Base-by-base conservation (phyloP, 1,139 yeast species). In the Yamadazyma siamensis region DNA sequence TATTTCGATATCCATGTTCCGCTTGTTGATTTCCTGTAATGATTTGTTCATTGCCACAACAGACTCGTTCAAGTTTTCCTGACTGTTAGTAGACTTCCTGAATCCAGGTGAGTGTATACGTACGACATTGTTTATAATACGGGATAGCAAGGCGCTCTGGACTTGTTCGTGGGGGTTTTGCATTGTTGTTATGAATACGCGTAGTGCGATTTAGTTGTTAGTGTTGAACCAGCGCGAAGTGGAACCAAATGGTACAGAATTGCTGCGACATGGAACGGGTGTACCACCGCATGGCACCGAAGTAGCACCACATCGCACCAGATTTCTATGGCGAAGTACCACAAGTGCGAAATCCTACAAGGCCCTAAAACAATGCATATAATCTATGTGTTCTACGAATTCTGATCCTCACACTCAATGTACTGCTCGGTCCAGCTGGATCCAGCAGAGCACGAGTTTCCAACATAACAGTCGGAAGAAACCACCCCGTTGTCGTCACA, bases 91-190 rank as follows among this genome's bases (percentile, higher is more conserved):
- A 40, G 10, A 8, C 9, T 18, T 7, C 9, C 20, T 25, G 12
- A 9, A 10, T 9, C 8, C 8, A 13, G 5, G 16, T 21, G 29
- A 21, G n/a, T 16, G 11, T 20, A 13, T 15, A 71, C 84, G 26
- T 66, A 77, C 87, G 56, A 85, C 77, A 44, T 85, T 85, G 51
- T 75, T 77, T 34, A 84, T 78, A 21, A 87, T 84, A 41, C 96
- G 75, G 15, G 87, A 74, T 36, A 85, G 66, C 25, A 87, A 65
- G 12, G 88, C 88, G 40, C 77, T 81, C 49, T 88, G 96, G 6
- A 78, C 85, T 50, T 83, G 86, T 47, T 85, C 94, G 50, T 87
- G 94, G 3, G 96, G 96, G 48, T 87, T 87, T 59, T 85, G 91
- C 94, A 85, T 82, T 18, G 10, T n/a, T n/a, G n/a, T n/a, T n/a